Conservation (phyloP, 768 basidiomycete genomes). For the Coprinellus aureogranulatus region DNA sequence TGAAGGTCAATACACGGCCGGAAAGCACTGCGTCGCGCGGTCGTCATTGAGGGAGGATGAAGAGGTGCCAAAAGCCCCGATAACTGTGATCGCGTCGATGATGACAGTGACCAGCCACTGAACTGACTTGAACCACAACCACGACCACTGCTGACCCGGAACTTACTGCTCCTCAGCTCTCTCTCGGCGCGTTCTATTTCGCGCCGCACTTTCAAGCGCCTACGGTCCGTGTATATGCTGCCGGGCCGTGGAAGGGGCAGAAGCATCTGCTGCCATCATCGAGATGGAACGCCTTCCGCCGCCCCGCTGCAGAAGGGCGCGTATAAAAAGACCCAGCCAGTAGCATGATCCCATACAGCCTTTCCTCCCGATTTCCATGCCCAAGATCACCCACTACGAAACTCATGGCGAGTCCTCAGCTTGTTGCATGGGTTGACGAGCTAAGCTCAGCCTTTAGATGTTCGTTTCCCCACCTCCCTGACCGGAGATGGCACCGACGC, state of each 20-base stretch:
- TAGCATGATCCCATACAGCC: neutral
- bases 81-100: neutral
- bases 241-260: too few relatives aligned
- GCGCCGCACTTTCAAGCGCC: too few relatives aligned
- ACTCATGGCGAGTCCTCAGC: constrained; percentile 29
- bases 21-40: constrained; percentile 55
- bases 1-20: constrained; percentile 97
- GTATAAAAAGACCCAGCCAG: neutral
- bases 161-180: too few relatives aligned
- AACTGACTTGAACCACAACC: too few relatives aligned
- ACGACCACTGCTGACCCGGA: too few relatives aligned
- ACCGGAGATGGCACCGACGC: constrained; percentile 93
- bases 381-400: constrained; percentile 33
- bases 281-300: too few relatives aligned
- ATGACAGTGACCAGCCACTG: too few relatives aligned
- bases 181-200: too few relatives aligned
- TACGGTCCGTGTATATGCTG: too few relatives aligned
- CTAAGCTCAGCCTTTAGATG: constrained; percentile 50
- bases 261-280: too few relatives aligned
- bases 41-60: constrained; percentile 24
- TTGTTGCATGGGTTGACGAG: neutral
- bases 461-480: constrained; percentile 89
- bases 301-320: neutral
- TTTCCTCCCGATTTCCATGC: constrained; percentile 17
- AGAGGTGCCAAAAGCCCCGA: neutral